A percentile compares a stretch with the other conserved stretches of the same genome.
These are phyloP conservation scores for Colletotrichum somersetense DNA, from an alignment of 2,329 filamentous ascomycete genomes.

Conservation along the genomic window DNA sequence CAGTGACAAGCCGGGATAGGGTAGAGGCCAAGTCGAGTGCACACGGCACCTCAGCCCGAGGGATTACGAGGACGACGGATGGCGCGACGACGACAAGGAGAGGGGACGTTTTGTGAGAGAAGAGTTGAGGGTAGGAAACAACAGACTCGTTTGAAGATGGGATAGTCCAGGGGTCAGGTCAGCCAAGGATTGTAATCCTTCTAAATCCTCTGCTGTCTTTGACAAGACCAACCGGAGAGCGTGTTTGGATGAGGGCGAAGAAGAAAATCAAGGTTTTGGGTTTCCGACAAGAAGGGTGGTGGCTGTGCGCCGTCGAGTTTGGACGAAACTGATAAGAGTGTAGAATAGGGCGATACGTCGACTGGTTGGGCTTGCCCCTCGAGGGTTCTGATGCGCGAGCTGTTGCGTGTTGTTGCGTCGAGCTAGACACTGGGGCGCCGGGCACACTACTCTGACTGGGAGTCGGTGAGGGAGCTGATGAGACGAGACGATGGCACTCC, in stretches of 20 bases:
- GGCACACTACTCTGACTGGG: background rate
- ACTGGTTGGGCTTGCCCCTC: background rate
- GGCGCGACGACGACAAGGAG: background rate
- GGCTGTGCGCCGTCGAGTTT: slow-evolving; percentile 28
- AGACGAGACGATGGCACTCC: slow-evolving; percentile 10
- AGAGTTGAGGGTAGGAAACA: background rate
- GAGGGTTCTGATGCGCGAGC: slow-evolving; percentile 29
- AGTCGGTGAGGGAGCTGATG: slow-evolving; percentile 7
- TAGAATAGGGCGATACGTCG: background rate
- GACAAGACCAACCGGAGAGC: background rate
- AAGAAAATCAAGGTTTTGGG: slow-evolving; percentile 30
- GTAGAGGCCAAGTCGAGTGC: background rate
- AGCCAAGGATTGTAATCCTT: background rate
- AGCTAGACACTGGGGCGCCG: background rate
- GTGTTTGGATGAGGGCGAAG: background rate
- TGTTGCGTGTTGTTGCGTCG: slow-evolving; percentile 15
- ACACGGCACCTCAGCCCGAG: background rate
- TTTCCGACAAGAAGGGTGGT: slow-evolving; percentile 13
- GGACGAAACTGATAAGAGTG: slow-evolving; percentile 36
- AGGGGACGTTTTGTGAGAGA: background rate
- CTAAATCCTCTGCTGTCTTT: background rate
- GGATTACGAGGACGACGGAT: background rate
- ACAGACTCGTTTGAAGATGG: slow-evolving; percentile 16
- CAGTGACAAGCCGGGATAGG: background rate
- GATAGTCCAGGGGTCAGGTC: background rate